Base-by-base conservation (phyloP, 148 eudicot species). In the Dysphania ambrosioides region DNA sequence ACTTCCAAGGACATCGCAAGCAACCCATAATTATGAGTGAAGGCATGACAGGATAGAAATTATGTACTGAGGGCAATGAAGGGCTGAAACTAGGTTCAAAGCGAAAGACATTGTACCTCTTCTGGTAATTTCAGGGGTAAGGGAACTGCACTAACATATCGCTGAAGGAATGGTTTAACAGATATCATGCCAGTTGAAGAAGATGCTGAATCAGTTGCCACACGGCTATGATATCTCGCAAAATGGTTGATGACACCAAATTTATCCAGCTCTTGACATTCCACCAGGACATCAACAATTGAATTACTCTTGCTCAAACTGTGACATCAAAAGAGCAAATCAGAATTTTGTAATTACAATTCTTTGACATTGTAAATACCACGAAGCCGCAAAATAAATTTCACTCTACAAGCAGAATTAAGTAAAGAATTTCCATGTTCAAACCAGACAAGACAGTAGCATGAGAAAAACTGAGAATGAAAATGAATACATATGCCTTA, bases 221-320 rank as follows among this genome's bases (percentile, higher is more conserved):
- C 58, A 44, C 80, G 77, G 61, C 71, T 72, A 77, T 86, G 91
- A 72, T 85, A 86, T 82, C 80, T 88, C 16, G 87, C 92, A 56
- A 85, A 86, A 19, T 88, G 89, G 77, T 86, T 88, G 31, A 79
- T 85, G 62, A 82, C 72, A 23, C 83, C 79, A 51, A 88, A 83
- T 44, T 79, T 86, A 78, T 88, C 92, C 82, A 86, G 63, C 23
- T 88, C 88, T 73, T 81, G 85, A 72, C 44, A 70, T 66, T 85
- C 88, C 75, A 85, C 60, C 68, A 75, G 82, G 32, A 80, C 0
- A 49, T 88, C 90, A 32, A 73, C 34, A 42, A 79, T 51, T 10
- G 79, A 88, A 29, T 75, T 77, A 41, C 67, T 49, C 74, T 77
- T 85, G 9, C 80, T 84, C 81, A 86, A 70, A 55, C 91, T 88